phyloP scores from a whole-genome alignment of 495 filamentous ascomycete genomes.

The Rusavskia elegans region DNA sequence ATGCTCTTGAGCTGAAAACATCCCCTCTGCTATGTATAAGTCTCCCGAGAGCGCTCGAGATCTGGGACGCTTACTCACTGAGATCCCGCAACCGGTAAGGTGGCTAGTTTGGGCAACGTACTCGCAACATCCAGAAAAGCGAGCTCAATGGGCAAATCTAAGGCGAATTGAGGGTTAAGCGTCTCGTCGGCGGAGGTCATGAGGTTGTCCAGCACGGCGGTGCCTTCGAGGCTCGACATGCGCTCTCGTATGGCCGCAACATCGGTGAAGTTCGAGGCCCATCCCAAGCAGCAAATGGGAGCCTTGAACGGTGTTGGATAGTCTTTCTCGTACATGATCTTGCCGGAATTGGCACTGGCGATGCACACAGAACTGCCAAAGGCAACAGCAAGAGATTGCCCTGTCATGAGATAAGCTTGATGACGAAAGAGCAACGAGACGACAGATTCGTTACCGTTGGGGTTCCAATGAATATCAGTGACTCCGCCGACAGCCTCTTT shows the following conservation, averaged over 20 bases:
- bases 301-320: slow-evolving; percentile 21
- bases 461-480: slow-evolving; percentile 56
- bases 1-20: slow-evolving; percentile 53
- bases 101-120: slow-evolving; percentile 66
- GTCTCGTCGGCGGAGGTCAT: slow-evolving; percentile 8
- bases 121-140: slow-evolving; percentile 63
- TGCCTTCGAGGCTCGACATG: slow-evolving; percentile 25
- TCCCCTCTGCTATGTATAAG: slow-evolving; percentile 36
- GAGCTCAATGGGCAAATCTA: slow-evolving; percentile 62
- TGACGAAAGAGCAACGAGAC: not conserved
- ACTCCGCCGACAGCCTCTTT: slow-evolving; percentile 29
- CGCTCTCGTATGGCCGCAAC: slow-evolving; percentile 29
- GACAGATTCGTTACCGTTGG: slow-evolving; percentile 40
- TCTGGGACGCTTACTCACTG: slow-evolving; percentile 29
- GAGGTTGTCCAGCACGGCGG: slow-evolving; percentile 27
- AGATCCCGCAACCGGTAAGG: slow-evolving; percentile 43
- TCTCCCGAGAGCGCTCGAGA: not conserved
- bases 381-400: slow-evolving; percentile 60
- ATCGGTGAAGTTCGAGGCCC: slow-evolving; percentile 53
- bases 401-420: slow-evolving; percentile 17
- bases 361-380: slow-evolving; percentile 62
- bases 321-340: slow-evolving; percentile 55
- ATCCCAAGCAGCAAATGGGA: slow-evolving; percentile 51
- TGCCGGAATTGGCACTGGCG: slow-evolving; percentile 59
- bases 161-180: slow-evolving; percentile 15